Percentiles rank a stretch among this genome's conserved stretches.
Evolutionary conservation across 1,284 basidiomycete species (phyloP).

Genomic region (Marasmius sp.): DNA sequence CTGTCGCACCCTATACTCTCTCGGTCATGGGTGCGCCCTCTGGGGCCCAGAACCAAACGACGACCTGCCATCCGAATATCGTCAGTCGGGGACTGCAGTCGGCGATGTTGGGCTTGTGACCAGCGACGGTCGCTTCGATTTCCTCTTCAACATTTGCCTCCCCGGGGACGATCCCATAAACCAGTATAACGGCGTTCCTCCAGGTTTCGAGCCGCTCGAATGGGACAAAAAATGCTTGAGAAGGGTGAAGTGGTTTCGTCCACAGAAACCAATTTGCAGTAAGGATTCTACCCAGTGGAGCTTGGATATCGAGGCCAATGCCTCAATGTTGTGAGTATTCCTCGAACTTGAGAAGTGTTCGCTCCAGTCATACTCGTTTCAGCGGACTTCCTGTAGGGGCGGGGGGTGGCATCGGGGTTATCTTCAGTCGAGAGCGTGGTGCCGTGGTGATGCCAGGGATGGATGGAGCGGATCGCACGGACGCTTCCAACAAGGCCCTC

Average conservation of each 20-base stretch:
- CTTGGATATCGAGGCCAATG: not conserved
- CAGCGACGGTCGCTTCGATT: slow-evolving; percentile 16
- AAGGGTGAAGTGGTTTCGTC: not conserved
- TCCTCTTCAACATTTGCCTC: slow-evolving; percentile 20
- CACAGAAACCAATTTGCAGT: not conserved
- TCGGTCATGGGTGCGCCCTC: slow-evolving; percentile 25
- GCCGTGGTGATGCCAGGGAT: slow-evolving; percentile 8
- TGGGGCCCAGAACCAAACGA: slow-evolving; percentile 26
- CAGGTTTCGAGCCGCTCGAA: slow-evolving; percentile 19
- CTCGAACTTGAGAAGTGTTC: not conserved
- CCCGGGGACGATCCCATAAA: slow-evolving; percentile 23
- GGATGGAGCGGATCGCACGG: slow-evolving; percentile 3
- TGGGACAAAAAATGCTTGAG: not conserved
- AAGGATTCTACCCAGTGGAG: not conserved
- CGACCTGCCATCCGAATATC: slow-evolving; percentile 18
- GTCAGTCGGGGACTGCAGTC: slow-evolving; percentile 21
- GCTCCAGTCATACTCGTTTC: not conserved
- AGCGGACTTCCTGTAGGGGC: not conserved
- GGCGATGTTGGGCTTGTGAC: slow-evolving; percentile 23
- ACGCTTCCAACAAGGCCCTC: not conserved
- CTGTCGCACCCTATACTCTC: not conserved
- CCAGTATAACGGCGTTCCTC: slow-evolving; percentile 20
- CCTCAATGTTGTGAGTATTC: not conserved
- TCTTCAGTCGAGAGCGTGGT: not conserved
- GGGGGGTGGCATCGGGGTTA: not conserved